phyloP scores from a whole-genome alignment of 257 asterid species.

The Leptodermis oblonga region DNA sequence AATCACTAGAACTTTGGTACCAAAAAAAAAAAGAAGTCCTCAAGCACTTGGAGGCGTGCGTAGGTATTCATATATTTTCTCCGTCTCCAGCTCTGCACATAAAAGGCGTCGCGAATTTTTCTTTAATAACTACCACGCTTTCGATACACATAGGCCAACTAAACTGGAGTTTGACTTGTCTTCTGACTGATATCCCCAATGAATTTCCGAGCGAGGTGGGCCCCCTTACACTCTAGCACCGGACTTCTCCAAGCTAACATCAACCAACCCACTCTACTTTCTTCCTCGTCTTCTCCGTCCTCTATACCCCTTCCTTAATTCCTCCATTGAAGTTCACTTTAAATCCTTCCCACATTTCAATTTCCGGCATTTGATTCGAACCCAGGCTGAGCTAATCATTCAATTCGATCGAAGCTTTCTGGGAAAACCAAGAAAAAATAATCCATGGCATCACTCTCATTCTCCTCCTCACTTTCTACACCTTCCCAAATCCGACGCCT shows the following conservation, averaged over 20 bases:
- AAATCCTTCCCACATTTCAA: conserved; percentile 13
- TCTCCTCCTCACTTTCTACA: conserved; percentile 56
- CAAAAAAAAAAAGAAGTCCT: no score
- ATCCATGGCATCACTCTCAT: conserved; percentile 37
- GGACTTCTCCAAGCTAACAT: conserved; percentile 42
- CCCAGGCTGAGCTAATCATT: neutral
- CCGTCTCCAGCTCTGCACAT: no score
- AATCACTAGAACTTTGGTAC: no score
- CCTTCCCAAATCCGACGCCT: conserved; percentile 40
- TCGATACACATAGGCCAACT: neutral
- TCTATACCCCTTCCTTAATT: neutral
- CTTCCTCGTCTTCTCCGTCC: conserved; percentile 70
- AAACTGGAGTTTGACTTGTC: neutral
- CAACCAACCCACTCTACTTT: conserved; percentile 21
- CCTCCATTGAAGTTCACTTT: neutral
- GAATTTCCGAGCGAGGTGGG: neutral
- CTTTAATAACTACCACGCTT: neutral
- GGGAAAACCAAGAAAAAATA: neutral
- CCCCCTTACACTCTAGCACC: conserved; percentile 16
- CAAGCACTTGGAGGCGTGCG: no score
- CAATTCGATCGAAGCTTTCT: neutral
- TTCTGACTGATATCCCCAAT: neutral
- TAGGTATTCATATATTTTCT: no score
- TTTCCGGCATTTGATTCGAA: neutral
- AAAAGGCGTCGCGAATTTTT: neutral